Evolutionary conservation across 352 stramenopile species (phyloP).

Genomic region (Phytophthora sp.): DNA sequence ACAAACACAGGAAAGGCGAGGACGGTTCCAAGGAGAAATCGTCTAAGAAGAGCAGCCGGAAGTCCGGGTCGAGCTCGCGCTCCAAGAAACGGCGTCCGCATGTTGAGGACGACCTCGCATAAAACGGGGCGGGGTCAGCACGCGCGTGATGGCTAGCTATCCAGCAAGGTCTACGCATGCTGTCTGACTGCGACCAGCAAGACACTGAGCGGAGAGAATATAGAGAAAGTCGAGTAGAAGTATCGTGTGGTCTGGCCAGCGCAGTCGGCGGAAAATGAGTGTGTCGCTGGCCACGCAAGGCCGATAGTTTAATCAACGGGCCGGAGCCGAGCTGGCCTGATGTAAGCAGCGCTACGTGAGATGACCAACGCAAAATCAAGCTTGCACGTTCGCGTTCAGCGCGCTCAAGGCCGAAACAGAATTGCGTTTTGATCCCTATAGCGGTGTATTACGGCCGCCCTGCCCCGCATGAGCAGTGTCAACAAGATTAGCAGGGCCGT

Average conservation of each 20-base stretch:
- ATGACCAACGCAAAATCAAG: neutral
- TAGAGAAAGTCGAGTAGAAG: slow-evolving; percentile 2
- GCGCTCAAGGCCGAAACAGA: neutral
- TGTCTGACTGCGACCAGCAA: neutral
- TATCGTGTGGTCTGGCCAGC: neutral
- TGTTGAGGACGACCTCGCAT: slow-evolving; percentile 19
- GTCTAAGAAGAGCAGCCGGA: slow-evolving; percentile 30
- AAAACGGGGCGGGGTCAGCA: slow-evolving; percentile 3
- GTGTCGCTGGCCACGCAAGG: neutral
- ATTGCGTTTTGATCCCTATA: too few species aligned
- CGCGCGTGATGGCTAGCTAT: neutral
- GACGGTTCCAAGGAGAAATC: slow-evolving; percentile 15
- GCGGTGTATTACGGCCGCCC: too few species aligned
- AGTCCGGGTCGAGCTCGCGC: slow-evolving; percentile 26
- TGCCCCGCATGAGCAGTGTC: neutral
- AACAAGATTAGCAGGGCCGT: neutral
- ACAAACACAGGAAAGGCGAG: slow-evolving; percentile 31
- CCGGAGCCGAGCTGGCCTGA: neutral
- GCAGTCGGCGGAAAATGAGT: neutral
- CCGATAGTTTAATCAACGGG: slow-evolving; percentile 8
- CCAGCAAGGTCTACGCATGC: neutral
- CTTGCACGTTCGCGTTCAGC: neutral
- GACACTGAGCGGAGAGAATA: slow-evolving; percentile 5
- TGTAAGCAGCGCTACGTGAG: neutral
- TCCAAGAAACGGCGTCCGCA: slow-evolving; percentile 25